These are phyloP conservation scores for Yamadazyma spencermartinsiae DNA, from an alignment of 1,139 yeast species.

Conservation along the genomic window DNA sequence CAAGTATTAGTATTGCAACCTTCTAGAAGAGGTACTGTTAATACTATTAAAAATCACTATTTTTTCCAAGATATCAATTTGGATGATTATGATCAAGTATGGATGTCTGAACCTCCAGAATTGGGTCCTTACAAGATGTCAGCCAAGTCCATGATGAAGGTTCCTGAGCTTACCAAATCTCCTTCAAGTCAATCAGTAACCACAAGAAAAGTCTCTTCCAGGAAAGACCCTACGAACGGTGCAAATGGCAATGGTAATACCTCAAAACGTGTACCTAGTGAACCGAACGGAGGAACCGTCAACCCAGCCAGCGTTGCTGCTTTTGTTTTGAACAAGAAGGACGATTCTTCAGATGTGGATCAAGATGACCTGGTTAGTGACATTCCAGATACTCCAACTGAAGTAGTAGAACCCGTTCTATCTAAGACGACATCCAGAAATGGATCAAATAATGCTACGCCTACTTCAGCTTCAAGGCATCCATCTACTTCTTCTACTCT, in stretches of 20 bases:
- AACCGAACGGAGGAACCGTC: slow-evolving; percentile 20
- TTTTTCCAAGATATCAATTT: slow-evolving; percentile 74
- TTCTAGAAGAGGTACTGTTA: slow-evolving; percentile 39
- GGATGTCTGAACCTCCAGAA: slow-evolving; percentile 75
- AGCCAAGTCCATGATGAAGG: slow-evolving; percentile 57
- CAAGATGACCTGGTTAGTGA: slow-evolving; percentile 14
- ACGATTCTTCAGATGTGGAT: slow-evolving; percentile 15
- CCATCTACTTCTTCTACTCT: slow-evolving; percentile 8
- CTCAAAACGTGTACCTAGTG: slow-evolving; percentile 19
- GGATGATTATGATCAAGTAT: slow-evolving; percentile 59
- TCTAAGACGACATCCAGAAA: slow-evolving; percentile 9
- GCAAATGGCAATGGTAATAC: slow-evolving; percentile 7
- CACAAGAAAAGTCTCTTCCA: slow-evolving; percentile 7
- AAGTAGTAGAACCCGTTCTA: slow-evolving; percentile 5
- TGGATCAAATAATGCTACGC: slow-evolving; percentile 6
- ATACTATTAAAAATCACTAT: slow-evolving; percentile 51
- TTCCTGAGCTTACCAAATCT: slow-evolving; percentile 42
- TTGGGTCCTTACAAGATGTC: slow-evolving; percentile 64
- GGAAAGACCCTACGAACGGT: slow-evolving; percentile 4
- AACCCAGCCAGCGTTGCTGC: slow-evolving; percentile 50
- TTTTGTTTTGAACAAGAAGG: slow-evolving; percentile 37
- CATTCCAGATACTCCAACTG: slow-evolving; percentile 16
- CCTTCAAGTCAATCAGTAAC: slow-evolving; percentile 19
- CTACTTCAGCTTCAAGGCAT: slow-evolving; percentile 7
- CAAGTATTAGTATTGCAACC: slow-evolving; percentile 48